These are phyloP conservation scores for Cryptosporidium sp. DNA, from an alignment of 169 alveolate genomes.

Conservation along the genomic window DNA sequence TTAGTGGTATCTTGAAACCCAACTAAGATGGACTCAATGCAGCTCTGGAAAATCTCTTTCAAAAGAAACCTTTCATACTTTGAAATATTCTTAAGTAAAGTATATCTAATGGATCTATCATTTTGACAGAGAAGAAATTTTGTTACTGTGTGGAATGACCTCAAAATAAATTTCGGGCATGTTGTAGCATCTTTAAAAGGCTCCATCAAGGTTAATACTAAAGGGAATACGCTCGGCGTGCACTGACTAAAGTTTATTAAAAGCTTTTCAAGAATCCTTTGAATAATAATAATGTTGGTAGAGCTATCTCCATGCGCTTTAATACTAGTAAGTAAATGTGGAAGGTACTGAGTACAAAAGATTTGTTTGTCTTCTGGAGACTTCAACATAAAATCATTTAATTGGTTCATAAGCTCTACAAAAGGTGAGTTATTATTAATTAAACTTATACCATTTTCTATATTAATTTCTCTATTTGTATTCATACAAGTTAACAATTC, in stretches of 20 bases:
- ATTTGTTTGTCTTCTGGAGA: slow-evolving; percentile 30
- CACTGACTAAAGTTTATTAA: slow-evolving; percentile 40
- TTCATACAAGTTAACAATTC: slow-evolving; percentile 47
- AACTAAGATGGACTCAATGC: slow-evolving; percentile 61
- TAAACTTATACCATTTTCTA: slow-evolving; percentile 54
- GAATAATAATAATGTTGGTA: slow-evolving; percentile 37
- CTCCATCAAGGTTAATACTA: slow-evolving; percentile 38
- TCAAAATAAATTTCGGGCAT: slow-evolving; percentile 49
- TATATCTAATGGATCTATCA: slow-evolving; percentile 70
- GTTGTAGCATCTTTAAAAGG: not conserved
- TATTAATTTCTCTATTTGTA: slow-evolving; percentile 32
- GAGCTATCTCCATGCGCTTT: slow-evolving; percentile 13
- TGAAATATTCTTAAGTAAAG: slow-evolving; percentile 59
- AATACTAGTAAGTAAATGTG: slow-evolving; percentile 42
- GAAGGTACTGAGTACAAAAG: slow-evolving; percentile 68
- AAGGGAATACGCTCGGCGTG: slow-evolving; percentile 49
- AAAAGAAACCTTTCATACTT: slow-evolving; percentile 25
- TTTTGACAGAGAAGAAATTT: slow-evolving; percentile 43
- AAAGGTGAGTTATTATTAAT: slow-evolving; percentile 48
- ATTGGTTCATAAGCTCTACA: slow-evolving; percentile 69
- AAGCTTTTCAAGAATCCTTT: slow-evolving; percentile 47
- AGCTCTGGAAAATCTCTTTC: slow-evolving; percentile 20
- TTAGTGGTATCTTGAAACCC: slow-evolving; percentile 67
- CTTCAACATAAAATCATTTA: slow-evolving; percentile 43
- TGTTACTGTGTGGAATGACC: slow-evolving; percentile 2